These are phyloP conservation scores for Phytophthora agathidicida DNA, from an alignment of 352 stramenopile species.

Conservation along the genomic window DNA sequence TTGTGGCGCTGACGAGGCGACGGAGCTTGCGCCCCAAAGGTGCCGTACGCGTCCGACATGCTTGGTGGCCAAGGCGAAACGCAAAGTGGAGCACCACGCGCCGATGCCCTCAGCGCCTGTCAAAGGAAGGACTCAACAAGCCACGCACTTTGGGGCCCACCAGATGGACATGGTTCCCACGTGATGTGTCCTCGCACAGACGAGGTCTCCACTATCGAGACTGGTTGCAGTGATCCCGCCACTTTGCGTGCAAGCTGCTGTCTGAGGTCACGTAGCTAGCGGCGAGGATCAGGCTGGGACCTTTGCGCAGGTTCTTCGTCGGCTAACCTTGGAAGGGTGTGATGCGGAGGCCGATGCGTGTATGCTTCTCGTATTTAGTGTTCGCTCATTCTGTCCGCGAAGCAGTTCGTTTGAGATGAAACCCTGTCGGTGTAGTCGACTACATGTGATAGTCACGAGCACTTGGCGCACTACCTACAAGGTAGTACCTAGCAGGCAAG, in stretches of 20 bases:
- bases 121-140: slow-evolving; percentile 23
- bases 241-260: background rate
- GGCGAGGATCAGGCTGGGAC: too few species aligned
- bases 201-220: slow-evolving; percentile 6
- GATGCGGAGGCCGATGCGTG: too few species aligned
- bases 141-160: slow-evolving; percentile 5
- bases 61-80: slow-evolving; percentile 9
- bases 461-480: too few species aligned
- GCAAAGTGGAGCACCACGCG: slow-evolving; percentile 20
- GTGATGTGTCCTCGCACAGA: slow-evolving; percentile 36
- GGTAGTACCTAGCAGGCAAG: too few species aligned
- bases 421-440: too few species aligned
- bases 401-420: too few species aligned
- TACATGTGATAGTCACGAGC: too few species aligned
- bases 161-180: slow-evolving; percentile 21
- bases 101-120: background rate
- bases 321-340: too few species aligned
- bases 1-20: slow-evolving; percentile 2
- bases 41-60: slow-evolving; percentile 36
- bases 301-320: too few species aligned
- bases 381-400: too few species aligned
- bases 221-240: background rate
- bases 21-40: slow-evolving; percentile 14
- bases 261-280: background rate
- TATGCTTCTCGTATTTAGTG: too few species aligned